A percentile compares a stretch with the other conserved stretches of the same genome.
phyloP scores from a whole-genome alignment of 331 rosid species.

The Arachis monticola region DNA sequence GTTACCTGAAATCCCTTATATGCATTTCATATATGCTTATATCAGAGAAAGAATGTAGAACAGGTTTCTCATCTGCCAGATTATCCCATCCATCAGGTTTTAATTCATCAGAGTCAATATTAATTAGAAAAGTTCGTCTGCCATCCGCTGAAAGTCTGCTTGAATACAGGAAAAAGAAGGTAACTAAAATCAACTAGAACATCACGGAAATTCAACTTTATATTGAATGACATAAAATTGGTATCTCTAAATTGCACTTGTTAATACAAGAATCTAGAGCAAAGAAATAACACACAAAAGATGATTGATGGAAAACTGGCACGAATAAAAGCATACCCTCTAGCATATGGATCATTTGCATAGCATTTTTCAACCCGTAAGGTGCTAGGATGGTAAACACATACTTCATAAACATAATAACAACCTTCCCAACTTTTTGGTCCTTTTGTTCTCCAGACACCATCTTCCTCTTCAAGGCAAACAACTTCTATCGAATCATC shows the following conservation, averaged over 20 bases:
- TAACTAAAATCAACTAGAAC: slow-evolving; percentile 22
- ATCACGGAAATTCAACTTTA: slow-evolving; percentile 8
- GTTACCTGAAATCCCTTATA: slow-evolving; percentile 89
- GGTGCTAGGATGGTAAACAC: slow-evolving; percentile 87
- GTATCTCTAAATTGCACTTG: slow-evolving; percentile 12
- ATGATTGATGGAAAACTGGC: slow-evolving; percentile 41
- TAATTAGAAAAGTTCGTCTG: slow-evolving; percentile 65
- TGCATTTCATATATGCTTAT: slow-evolving; percentile 91
- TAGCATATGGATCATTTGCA: slow-evolving; percentile 91
- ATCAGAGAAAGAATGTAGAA: slow-evolving; percentile 67
- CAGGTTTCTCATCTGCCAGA: slow-evolving; percentile 70
- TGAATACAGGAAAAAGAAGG: slow-evolving; percentile 37
- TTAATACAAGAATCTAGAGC: slow-evolving; percentile 36
- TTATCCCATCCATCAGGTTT: slow-evolving; percentile 88
- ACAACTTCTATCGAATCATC: slow-evolving; percentile 66
- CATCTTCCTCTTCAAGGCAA: slow-evolving; percentile 81
- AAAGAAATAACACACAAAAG: slow-evolving; percentile 41
- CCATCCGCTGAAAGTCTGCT: slow-evolving; percentile 88
- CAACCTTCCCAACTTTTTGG: slow-evolving; percentile 86
- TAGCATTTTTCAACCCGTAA: slow-evolving; percentile 69
- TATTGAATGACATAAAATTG: slow-evolving; percentile 24
- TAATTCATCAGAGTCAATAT: slow-evolving; percentile 58
- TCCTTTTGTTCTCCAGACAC: slow-evolving; percentile 84
- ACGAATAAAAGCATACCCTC: slow-evolving; percentile 75
- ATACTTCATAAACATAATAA: slow-evolving; percentile 85